phyloP scores from a whole-genome alignment of 148 eudicot genomes.

The Arbutus unedo region DNA sequence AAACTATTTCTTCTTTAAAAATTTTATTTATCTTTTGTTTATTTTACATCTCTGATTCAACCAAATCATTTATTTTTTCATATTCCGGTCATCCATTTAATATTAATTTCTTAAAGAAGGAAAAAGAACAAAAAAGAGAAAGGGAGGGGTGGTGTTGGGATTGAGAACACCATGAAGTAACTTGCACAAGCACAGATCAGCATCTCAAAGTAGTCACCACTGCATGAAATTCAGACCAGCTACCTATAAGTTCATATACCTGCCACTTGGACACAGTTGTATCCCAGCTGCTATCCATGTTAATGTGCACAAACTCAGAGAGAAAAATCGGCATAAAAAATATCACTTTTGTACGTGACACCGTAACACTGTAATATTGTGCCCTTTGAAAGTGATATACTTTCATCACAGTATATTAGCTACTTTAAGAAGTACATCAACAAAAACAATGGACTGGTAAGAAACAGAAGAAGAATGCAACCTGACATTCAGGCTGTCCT shows the following conservation, averaged over 20 bases:
- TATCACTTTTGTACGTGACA: not conserved
- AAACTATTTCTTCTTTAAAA: not conserved
- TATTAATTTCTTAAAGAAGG: too few species aligned
- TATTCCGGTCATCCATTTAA: too few species aligned
- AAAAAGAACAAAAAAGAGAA: too few species aligned
- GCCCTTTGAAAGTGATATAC: not conserved
- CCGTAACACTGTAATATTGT: not conserved
- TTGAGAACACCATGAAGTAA: too few species aligned
- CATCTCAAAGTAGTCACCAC: not conserved
- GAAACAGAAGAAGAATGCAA: slow-evolving; percentile 26
- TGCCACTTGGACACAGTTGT: not conserved
- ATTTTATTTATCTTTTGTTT: not conserved
- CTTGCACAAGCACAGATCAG: too few species aligned
- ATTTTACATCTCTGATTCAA: not conserved
- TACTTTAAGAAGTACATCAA: not conserved
- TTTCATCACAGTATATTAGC: not conserved
- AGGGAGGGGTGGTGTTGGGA: too few species aligned
- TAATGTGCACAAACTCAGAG: not conserved
- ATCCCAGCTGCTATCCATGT: not conserved
- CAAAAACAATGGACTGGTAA: not conserved
- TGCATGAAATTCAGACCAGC: not conserved
- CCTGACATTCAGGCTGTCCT: slow-evolving; percentile 99
- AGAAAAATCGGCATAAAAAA: not conserved
- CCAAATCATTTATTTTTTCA: too few species aligned
- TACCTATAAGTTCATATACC: not conserved